These are phyloP conservation scores for Cyberlindnera xylosilytica DNA, from an alignment of 805 yeast species.

Conservation along the genomic window DNA sequence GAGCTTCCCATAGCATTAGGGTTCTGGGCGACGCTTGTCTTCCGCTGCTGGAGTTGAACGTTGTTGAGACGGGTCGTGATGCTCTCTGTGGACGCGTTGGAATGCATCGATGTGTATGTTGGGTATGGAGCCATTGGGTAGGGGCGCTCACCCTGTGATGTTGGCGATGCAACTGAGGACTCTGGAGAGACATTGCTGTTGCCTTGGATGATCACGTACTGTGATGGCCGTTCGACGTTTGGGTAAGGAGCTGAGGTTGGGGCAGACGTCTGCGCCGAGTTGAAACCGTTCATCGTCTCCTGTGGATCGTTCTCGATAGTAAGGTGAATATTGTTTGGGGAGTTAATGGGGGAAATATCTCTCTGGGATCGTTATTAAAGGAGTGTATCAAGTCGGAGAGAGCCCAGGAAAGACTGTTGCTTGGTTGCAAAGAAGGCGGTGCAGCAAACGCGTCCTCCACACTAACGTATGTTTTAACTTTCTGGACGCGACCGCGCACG, in stretches of 20 bases:
- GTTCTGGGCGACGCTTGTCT: conserved; percentile 1
- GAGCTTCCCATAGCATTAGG: conserved; percentile 7
- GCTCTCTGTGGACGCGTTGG: conserved; percentile 10
- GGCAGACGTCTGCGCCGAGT: not conserved
- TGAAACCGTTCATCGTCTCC: conserved; percentile 1
- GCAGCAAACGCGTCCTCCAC: no score
- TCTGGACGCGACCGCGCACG: no score
- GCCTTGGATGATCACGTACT: not conserved
- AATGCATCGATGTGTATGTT: conserved; percentile 1
- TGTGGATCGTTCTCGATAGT: no score
- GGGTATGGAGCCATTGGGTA: conserved; percentile 11
- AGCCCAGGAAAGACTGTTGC: no score
- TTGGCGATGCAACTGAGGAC: not conserved
- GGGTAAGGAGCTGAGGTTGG: conserved; percentile 8
- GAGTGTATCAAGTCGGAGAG: no score
- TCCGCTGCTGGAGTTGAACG: conserved; percentile 2
- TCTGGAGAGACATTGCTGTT: not conserved
- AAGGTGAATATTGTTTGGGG: no score
- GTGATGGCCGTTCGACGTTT: conserved; percentile 6
- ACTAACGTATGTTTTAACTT: no score
- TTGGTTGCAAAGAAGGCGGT: no score
- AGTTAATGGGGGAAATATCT: no score
- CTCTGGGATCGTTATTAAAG: no score
- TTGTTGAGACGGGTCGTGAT: conserved; percentile 9
- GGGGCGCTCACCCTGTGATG: conserved; percentile 1